Evolutionary conservation across 768 basidiomycete species (phyloP), one percentile per base, ranked within the genome.

Genomic region (Boletus rubescentipes): DNA sequence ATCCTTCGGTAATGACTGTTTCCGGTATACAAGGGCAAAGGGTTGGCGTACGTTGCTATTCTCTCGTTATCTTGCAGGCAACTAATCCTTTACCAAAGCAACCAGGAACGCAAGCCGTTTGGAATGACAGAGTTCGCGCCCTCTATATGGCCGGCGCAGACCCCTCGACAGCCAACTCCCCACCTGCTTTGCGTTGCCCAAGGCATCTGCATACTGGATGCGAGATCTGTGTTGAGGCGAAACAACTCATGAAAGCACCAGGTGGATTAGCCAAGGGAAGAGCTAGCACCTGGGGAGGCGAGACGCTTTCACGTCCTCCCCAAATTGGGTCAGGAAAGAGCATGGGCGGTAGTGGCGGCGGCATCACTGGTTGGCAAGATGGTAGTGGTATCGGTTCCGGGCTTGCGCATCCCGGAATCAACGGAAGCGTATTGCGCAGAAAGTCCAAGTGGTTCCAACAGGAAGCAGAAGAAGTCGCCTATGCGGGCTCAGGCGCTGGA

Each of bases 381-480:
- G 85, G 86, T 7, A 81, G 79, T 55, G 89, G 89, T 14, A 79
- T 90, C 43, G 89, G 89, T 11, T 81, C 84, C 3, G 89, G 89
- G 4, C 76, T 90, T 29, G 72, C 84, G 23, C 73, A 79, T 23
- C 80, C 84, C 21, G 82, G 79, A 14, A 67, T 75, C 11, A 61
- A 73, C 21, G 88, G 87, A 11, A 87, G 77, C 54, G 80, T 77
- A 9, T 66, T 91, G 53, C 77, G 87, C 42, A 76, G 88, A 26
- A 81, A 62, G 53, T 67, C 56, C 65, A 69, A 55, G 55, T 72
- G 68, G 61, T 41, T 59, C 15, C 51, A 57, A 10, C 46, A 55
- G 2, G 67, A 69, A 23, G 21, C 38, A 3, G 70, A 69, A 26
- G 59, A 59, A 9, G 46, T 55, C 59, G 55, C 65, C 63, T 63